Evolutionary conservation across 177 flowering plant genomes (phyloP), one percentile per base, ranked within the genome.

Genomic region (Vitis hybrid): DNA sequence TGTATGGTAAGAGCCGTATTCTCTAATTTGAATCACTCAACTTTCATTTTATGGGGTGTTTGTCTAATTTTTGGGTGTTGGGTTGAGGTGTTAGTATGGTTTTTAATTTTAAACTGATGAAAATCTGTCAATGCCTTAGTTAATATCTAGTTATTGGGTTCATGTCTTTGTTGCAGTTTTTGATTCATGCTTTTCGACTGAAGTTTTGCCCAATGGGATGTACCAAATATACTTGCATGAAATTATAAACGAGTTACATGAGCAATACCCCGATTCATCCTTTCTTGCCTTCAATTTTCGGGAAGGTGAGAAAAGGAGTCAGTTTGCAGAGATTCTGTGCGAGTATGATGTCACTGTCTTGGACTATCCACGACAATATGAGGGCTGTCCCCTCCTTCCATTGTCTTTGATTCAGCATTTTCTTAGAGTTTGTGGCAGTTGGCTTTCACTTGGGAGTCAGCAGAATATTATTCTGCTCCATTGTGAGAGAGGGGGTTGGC

Each of bases 401-500:
- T 66, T 96, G 76, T 86, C 98, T 29, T 73, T 92, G 74, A 76
- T 93, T 71, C 97, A 96, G 63, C 98, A 96, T 79, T 90, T 96
- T 68, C 92, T 96, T 65, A 87, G 89, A 62, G 87, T 85, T 56
- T 88, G 94, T 69, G 98, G 93, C 78, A 86, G 82, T 78, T 96
- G 99, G 99, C 89, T 96, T 57, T 84, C 85, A 7, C 75, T 72
- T 71, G 87, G 88, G 61, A 86, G 84, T 72, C 86, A 88, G 51
- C 95, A 91, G 61, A 89, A 93, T 75, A 70, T 96, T 65, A 73
- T 96, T 67, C 83, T 93, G 71, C 82, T 96, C 8, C 99, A 96
- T 59, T 93, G 97, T 73, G 99, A 96, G 84, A 86, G 98, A 80
- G 99, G 99, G 14, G 97, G 94, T 58, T 96, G 99, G 99, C 97